Evolutionary conservation across 225 moss, liverwort and hornwort genomes (phyloP), one percentile per base, ranked within the genome.

Genomic region (Physcomitrium patens): DNA sequence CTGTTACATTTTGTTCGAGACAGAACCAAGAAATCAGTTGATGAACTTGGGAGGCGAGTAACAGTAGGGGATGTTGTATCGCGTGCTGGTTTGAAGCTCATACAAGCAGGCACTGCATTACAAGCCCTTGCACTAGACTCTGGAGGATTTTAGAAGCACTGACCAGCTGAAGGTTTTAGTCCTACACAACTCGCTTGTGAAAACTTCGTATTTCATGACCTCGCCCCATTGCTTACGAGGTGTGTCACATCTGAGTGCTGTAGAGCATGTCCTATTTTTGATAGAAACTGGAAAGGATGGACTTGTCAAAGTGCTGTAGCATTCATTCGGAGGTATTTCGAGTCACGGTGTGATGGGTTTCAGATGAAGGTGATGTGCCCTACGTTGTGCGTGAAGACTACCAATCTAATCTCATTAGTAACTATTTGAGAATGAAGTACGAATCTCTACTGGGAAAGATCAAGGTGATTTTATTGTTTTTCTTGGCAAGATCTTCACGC

Each of bases 351-450:
- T 60, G 50, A 48, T 84, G 95, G 99, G 99, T 99, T 63, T 99
- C 99, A 55, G 95, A 99, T 80, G 99, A 95, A 79, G 99, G 99
- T n/a, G 99, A 99, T 75, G 99, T 99, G 46, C 83, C 95, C 50
- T 99, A 99, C 79, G 89, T 88, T 54, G 84, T 99, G 69, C 99
- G 93, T 20, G 89, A 91, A 78, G 88, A 95, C 62, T 99, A 91
- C 73, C 92, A 95, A 70, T 60, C 89, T 26, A 93, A 93, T 76
- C 83, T 99, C 56, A 64, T 83, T 51, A 64, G 79, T 12, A 99
- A 92, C 78, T 99, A 95, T 15, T 73, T 95, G 66, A 86, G 93
- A 82, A 75, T 99, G 81, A 95, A 93, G 89, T 72, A 91, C 60
- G 93, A 99, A 78, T 93, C 95, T 27, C 63, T 83, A 20, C 66